Evolutionary conservation across 1,284 basidiomycete species (phyloP), one percentile per base, ranked within the genome.

Genomic region (Malassezia slooffiae): DNA sequence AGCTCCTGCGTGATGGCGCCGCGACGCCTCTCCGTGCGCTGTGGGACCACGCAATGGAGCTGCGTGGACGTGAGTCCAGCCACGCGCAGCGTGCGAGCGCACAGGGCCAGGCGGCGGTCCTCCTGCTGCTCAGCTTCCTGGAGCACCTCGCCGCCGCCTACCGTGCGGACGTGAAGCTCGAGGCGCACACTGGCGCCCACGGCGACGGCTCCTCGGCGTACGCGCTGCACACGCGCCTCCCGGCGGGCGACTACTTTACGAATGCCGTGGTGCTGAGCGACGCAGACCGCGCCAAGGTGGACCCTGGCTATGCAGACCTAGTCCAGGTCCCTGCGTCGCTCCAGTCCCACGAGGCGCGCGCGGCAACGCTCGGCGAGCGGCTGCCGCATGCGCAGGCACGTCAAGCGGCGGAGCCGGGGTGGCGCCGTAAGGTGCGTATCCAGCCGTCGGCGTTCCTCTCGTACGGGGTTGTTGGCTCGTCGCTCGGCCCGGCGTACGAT

Each of bases 171-270:
- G n/a, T n/a, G n/a, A n/a, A n/a, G n/a, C n/a, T n/a, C n/a, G n/a
- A n/a, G n/a, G n/a, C n/a, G n/a, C n/a, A n/a, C n/a, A n/a, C n/a
- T n/a, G n/a, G n/a, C n/a, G n/a, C n/a, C n/a, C n/a, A n/a, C n/a
- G n/a, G n/a, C n/a, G n/a, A n/a, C n/a, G n/a, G n/a, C n/a, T n/a
- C n/a, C n/a, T n/a, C n/a, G 38, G 45, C 51, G 27, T 62, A 56
- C 34, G 62, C 62, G 10, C 43, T 67, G 44, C 64, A 67, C 34
- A 67, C 66, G 60, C 56, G 48, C 10, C 50, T 67, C 15, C 58
- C 64, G 4, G 41, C 46, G 12, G 58, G 62, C 20, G 62, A 67
- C 41, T 67, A 62, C 37, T 67, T 63, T 42, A 58, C 64, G 24
- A 60, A 55, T 32, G 60, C 62, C n/a, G 47, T 55, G 27, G 17